phyloP scores from a whole-genome alignment of 2,329 filamentous ascomycete species.

The Ascosphaera apis region DNA sequence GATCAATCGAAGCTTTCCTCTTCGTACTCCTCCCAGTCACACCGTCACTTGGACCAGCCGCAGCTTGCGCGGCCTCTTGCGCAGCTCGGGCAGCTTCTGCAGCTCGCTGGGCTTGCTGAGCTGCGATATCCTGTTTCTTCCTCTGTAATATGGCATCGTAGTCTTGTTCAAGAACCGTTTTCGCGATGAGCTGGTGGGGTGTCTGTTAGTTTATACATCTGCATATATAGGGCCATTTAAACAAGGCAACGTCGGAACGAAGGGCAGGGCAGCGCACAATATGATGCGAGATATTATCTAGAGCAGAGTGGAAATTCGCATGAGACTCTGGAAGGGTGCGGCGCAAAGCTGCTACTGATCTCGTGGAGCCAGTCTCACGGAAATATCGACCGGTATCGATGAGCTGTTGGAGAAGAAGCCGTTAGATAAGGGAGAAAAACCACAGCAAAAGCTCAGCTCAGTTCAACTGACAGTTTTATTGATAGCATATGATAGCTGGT shows the following conservation, averaged over 20 bases:
- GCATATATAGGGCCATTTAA: neutral
- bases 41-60: conserved; percentile 3
- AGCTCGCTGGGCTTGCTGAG: neutral
- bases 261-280: conserved; percentile 14
- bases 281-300: conserved; percentile 20
- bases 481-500: conserved; percentile 13
- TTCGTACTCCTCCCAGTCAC: neutral
- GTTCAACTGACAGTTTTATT: conserved; percentile 14
- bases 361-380: conserved; percentile 14
- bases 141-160: conserved; percentile 16
- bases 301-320: conserved; percentile 17
- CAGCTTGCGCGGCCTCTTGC: conserved; percentile 13
- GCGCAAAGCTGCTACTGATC: conserved; percentile 15
- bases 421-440: conserved; percentile 2
- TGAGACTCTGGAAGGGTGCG: conserved; percentile 16
- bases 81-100: conserved; percentile 7
- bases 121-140: conserved; percentile 7
- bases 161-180: conserved; percentile 20
- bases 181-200: conserved; percentile 17
- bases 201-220: neutral
- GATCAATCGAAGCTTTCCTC: conserved; percentile 1
- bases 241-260: conserved; percentile 1
- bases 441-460: conserved; percentile 1
- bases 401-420: conserved; percentile 11
- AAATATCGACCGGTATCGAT: conserved; percentile 21